phyloP scores from a whole-genome alignment of 148 eudicot genomes.

The Simmondsia chinensis region DNA sequence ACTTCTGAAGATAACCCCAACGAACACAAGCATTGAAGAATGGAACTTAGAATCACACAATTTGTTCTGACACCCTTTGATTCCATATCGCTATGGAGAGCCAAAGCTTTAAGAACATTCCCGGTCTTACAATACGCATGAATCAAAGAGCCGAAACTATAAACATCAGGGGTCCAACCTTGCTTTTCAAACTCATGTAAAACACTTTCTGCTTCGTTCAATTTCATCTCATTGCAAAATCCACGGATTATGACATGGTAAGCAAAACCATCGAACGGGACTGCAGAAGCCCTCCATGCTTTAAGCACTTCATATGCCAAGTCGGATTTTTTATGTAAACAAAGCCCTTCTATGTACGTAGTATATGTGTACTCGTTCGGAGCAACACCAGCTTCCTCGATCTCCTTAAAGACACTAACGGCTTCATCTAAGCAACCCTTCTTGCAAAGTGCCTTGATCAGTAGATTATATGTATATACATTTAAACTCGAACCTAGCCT shows the following conservation, averaged over 20 bases:
- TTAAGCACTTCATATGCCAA: slow-evolving; percentile 37
- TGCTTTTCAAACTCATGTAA: slow-evolving; percentile 37
- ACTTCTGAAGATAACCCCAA: slow-evolving; percentile 28
- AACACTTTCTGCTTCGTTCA: slow-evolving; percentile 46
- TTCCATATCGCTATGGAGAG: slow-evolving; percentile 34
- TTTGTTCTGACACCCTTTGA: slow-evolving; percentile 42
- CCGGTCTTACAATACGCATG: slow-evolving; percentile 41
- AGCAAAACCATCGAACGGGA: slow-evolving; percentile 28
- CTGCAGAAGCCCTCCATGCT: slow-evolving; percentile 12
- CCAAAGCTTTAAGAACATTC: slow-evolving; percentile 30
- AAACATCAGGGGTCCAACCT: slow-evolving; percentile 31
- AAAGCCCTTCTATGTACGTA: slow-evolving; percentile 48
- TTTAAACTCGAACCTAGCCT: slow-evolving; percentile 41
- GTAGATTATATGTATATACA: slow-evolving; percentile 51
- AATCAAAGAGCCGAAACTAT: slow-evolving; percentile 37
- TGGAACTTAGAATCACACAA: slow-evolving; percentile 33
- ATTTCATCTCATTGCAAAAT: slow-evolving; percentile 42
- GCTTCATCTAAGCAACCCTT: slow-evolving; percentile 42
- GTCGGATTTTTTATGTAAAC: slow-evolving; percentile 26
- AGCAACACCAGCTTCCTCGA: slow-evolving; percentile 36
- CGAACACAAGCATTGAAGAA: slow-evolving; percentile 46
- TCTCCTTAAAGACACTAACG: slow-evolving; percentile 24
- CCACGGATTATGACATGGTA: slow-evolving; percentile 53
- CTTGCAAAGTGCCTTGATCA: slow-evolving; percentile 45
- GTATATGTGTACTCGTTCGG: slow-evolving; percentile 32